phyloP scores from a whole-genome alignment of 129 eudicot genomes.

The Flaveria sonorensis region DNA sequence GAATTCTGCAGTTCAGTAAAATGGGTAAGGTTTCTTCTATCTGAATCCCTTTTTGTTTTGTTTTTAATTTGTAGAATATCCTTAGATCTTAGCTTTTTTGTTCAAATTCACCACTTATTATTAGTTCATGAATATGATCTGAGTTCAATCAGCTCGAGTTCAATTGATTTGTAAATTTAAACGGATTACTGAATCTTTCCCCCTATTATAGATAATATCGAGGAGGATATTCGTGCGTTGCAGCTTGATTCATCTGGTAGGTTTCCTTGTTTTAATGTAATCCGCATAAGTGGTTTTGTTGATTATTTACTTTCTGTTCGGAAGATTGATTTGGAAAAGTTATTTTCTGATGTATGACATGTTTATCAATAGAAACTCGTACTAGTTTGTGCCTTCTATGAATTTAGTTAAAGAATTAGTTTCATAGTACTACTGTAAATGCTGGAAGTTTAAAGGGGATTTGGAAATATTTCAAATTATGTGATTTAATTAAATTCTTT shows the following conservation, averaged over 20 bases:
- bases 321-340: background rate
- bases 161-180: background rate
- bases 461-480: background rate
- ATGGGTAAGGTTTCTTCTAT: background rate
- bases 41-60: background rate
- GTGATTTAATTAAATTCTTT: conserved; percentile 15
- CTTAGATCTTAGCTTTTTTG: background rate
- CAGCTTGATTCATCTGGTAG: conserved; percentile 85
- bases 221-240: conserved; percentile 71
- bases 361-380: background rate
- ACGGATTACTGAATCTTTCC: conserved; percentile 3
- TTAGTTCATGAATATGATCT: background rate
- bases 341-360: background rate
- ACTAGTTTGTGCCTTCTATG: background rate
- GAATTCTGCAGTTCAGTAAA: background rate
- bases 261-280: background rate
- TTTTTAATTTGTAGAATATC: background rate
- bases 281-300: background rate
- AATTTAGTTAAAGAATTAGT: background rate
- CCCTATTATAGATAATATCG: conserved; percentile 43
- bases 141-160: background rate
- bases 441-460: background rate
- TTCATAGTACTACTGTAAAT: background rate
- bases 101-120: background rate
- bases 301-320: background rate